Conservation (phyloP, 2,329 filamentous ascomycete genomes). For the Lecanoromycetidae sp. region DNA sequence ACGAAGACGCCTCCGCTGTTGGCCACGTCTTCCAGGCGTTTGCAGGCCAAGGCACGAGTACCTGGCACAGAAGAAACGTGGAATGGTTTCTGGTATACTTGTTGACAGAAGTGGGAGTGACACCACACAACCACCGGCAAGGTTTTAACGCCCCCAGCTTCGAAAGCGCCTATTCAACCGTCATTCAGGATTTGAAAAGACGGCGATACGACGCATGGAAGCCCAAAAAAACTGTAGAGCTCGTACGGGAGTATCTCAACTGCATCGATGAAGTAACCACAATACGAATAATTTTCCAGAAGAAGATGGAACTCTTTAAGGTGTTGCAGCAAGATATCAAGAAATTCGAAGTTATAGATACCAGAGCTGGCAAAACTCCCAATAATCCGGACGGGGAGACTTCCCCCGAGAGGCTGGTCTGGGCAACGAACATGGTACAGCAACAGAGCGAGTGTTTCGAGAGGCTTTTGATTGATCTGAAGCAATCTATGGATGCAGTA, state of each 20-base stretch:
- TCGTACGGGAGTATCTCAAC: constrained; percentile 18
- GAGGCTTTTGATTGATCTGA: constrained; percentile 16
- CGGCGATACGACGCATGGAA: constrained; percentile 18
- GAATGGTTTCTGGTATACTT: constrained; percentile 20
- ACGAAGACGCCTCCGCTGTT: constrained; percentile 17
- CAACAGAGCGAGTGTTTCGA: constrained; percentile 15
- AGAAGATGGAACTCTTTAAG: constrained; percentile 18
- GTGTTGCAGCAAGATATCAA: constrained; percentile 15
- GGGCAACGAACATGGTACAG: constrained; percentile 16
- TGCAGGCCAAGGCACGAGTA: constrained; percentile 17
- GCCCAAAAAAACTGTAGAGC: constrained; percentile 16
- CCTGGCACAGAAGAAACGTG: constrained; percentile 18
- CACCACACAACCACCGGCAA: constrained; percentile 18
- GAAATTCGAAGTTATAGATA: constrained; percentile 17
- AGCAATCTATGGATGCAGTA: constrained; percentile 19
- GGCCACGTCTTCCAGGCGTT: constrained; percentile 18
- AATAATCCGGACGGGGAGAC: constrained; percentile 15
- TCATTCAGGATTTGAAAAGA: constrained; percentile 19
- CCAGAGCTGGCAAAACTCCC: constrained; percentile 2
- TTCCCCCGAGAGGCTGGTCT: constrained; percentile 11
- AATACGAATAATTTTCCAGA: constrained; percentile 14
- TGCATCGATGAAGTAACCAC: constrained; percentile 19
- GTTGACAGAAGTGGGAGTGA: constrained; percentile 17
- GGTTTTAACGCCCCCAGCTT: constrained; percentile 18
- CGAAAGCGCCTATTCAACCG: constrained; percentile 14